Percentiles rank a stretch among this genome's conserved stretches.
These are phyloP conservation scores for Boeremia exigua DNA, from an alignment of 2,329 filamentous ascomycete genomes.

Conservation along the genomic window DNA sequence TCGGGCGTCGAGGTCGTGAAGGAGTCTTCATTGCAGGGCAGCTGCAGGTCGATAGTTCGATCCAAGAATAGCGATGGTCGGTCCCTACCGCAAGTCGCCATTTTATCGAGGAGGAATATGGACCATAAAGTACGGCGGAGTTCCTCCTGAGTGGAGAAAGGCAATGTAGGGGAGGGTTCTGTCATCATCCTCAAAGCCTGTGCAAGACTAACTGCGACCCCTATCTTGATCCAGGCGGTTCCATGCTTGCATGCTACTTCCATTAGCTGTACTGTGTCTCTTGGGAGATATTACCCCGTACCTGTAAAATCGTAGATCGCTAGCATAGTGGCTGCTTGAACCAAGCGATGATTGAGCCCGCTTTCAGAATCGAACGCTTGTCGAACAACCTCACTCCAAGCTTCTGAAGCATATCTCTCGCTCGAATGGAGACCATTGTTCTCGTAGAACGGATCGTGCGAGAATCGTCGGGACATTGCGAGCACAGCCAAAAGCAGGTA, in stretches of 20 bases:
- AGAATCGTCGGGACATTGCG: not conserved
- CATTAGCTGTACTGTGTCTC: not conserved
- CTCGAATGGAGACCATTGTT: not conserved
- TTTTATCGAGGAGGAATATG: constrained; percentile 14
- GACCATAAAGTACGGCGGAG: constrained; percentile 13
- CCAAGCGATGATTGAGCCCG: constrained; percentile 1
- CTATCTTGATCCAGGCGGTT: constrained; percentile 17
- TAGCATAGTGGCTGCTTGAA: constrained; percentile 11
- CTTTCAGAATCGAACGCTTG: constrained; percentile 11
- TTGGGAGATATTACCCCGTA: not conserved
- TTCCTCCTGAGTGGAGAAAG: constrained; percentile 13
- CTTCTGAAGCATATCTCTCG: not conserved
- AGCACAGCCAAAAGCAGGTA: not conserved
- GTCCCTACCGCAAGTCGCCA: constrained; percentile 13
- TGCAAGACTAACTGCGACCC: constrained; percentile 14
- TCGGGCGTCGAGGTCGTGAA: not conserved
- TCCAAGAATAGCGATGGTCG: constrained; percentile 14
- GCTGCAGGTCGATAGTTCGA: constrained; percentile 7
- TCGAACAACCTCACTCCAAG: not conserved
- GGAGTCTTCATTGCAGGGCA: constrained; percentile 9
- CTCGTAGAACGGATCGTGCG: not conserved
- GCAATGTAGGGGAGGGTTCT: constrained; percentile 4
- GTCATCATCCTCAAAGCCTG: constrained; percentile 13
- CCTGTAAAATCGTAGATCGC: constrained; percentile 12
- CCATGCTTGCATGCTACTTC: constrained; percentile 8